Percentiles rank a stretch among this genome's conserved stretches.
phyloP scores from a whole-genome alignment of 176 grass and related monocot genomes.

The Thalia dealbata region DNA sequence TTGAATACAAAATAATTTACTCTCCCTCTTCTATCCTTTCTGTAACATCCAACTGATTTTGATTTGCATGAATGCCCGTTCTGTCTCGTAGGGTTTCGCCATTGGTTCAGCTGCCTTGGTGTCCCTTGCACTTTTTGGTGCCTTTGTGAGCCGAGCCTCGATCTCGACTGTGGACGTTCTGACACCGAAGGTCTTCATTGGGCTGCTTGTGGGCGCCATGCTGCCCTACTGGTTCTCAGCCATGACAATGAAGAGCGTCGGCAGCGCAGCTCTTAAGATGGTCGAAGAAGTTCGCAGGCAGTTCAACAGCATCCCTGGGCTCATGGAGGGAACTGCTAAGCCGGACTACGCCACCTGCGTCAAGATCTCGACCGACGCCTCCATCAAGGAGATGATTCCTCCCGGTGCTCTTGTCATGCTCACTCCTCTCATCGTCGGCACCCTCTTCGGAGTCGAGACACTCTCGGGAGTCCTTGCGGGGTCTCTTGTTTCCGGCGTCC shows the following conservation, averaged over 20 bases:
- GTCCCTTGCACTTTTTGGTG: constrained; percentile 87
- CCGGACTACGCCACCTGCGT: constrained; percentile 91
- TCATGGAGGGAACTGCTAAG: constrained; percentile 75
- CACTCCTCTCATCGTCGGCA: constrained; percentile 71
- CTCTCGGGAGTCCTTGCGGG: constrained; percentile 84
- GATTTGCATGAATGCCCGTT: not conserved
- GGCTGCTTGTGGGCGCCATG: constrained; percentile 77
- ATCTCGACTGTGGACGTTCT: constrained; percentile 71
- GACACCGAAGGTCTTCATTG: constrained; percentile 84
- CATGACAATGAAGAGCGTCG: constrained; percentile 97
- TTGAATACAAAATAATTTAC: not conserved
- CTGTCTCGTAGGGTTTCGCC: constrained; percentile 50
- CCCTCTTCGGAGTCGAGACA: constrained; percentile 78
- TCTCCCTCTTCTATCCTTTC: constrained; percentile 3
- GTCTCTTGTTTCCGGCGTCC: constrained; percentile 85
- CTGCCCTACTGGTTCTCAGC: constrained; percentile 95
- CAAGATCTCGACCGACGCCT: constrained; percentile 94
- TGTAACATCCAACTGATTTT: not conserved
- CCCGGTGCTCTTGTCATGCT: constrained; percentile 90
- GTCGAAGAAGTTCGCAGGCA: constrained; percentile 90
- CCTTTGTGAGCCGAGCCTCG: constrained; percentile 74
- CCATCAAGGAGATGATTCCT: constrained; percentile 88
- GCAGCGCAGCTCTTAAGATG: constrained; percentile 84
- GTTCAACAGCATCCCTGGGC: constrained; percentile 73
- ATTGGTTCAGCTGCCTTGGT: constrained; percentile 89